These are phyloP conservation scores for Multifurca ochricompacta DNA, from an alignment of 768 basidiomycete genomes.

Conservation along the genomic window DNA sequence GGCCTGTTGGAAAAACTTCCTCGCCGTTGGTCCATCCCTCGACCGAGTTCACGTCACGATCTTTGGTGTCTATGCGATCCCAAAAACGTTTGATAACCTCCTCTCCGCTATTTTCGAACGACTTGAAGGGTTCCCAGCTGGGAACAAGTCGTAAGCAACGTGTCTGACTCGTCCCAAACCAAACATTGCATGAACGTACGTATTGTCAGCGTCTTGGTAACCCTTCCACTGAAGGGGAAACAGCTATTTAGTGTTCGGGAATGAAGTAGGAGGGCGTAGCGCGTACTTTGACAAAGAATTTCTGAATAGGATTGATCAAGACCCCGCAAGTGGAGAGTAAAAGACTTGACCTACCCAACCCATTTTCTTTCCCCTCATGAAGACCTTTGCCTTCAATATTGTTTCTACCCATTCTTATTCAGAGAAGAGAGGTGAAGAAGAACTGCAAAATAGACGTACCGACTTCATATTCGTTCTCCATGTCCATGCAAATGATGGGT, in stretches of 20 bases:
- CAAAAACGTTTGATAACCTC: slow-evolving; percentile 12
- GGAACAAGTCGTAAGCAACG: not conserved
- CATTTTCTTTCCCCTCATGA: slow-evolving; percentile 21
- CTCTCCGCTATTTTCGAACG: slow-evolving; percentile 16
- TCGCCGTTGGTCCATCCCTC: slow-evolving; percentile 18
- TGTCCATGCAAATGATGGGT: too few relatives aligned
- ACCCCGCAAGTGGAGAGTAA: not conserved
- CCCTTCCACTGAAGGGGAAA: slow-evolving; percentile 19
- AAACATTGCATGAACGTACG: slow-evolving; percentile 6
- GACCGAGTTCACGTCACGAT: slow-evolving; percentile 9
- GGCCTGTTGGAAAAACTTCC: slow-evolving; percentile 15
- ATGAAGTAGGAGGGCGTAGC: not conserved
- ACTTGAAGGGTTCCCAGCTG: slow-evolving; percentile 21
- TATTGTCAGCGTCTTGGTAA: slow-evolving; percentile 16
- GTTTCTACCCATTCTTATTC: slow-evolving; percentile 6
- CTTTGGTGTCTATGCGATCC: slow-evolving; percentile 17
- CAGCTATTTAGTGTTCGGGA: not conserved
- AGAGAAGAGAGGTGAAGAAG: not conserved
- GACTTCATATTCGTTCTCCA: slow-evolving; percentile 21
- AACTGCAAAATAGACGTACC: slow-evolving; percentile 3
- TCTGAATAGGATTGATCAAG: slow-evolving; percentile 4
- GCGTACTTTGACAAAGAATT: slow-evolving; percentile 18
- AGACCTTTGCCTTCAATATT: slow-evolving; percentile 19
- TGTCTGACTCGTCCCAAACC: not conserved
- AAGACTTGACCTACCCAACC: slow-evolving; percentile 15